Evolutionary conservation across 768 basidiomycete genomes (phyloP).

Genomic region (Tulasnella sp.): DNA sequence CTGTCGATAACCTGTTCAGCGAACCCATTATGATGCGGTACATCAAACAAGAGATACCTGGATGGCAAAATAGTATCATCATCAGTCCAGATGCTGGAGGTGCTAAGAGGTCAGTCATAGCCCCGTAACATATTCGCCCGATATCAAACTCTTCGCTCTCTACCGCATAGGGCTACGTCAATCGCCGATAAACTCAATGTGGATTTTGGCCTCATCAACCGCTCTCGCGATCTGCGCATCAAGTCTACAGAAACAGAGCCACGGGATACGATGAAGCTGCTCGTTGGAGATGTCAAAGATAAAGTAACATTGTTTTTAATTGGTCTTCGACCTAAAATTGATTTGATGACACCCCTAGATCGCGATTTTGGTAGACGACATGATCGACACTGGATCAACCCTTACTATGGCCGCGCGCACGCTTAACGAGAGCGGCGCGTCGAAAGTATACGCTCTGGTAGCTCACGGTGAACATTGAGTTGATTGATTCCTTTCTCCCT

Average conservation of each 20-base stretch:
- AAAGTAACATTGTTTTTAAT: constrained; percentile 41
- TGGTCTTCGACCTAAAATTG: constrained; percentile 8
- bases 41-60: constrained; percentile 75
- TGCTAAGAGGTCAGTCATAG: constrained; percentile 75
- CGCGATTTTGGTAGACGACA: constrained; percentile 94
- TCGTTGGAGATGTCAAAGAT: constrained; percentile 89
- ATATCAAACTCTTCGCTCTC: constrained; percentile 1
- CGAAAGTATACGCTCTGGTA: constrained; percentile 73
- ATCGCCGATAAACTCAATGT: constrained; percentile 92
- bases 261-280: constrained; percentile 61
- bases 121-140: not conserved
- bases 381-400: constrained; percentile 95
- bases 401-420: constrained; percentile 73
- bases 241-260: constrained; percentile 44
- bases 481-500: not conserved
- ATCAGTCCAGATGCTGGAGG: constrained; percentile 97
- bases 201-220: constrained; percentile 93
- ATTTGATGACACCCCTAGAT: constrained; percentile 36
- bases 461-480: constrained; percentile 64
- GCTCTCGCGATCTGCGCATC: constrained; percentile 55
- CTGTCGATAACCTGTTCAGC: constrained; percentile 94
- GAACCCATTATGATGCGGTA: constrained; percentile 92
- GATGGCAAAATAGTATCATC: constrained; percentile 81
- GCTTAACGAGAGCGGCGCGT: constrained; percentile 84
- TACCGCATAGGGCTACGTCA: constrained; percentile 61